Base-by-base conservation (phyloP, 176 grass and related monocot species). In the Oryza rufipogon region DNA sequence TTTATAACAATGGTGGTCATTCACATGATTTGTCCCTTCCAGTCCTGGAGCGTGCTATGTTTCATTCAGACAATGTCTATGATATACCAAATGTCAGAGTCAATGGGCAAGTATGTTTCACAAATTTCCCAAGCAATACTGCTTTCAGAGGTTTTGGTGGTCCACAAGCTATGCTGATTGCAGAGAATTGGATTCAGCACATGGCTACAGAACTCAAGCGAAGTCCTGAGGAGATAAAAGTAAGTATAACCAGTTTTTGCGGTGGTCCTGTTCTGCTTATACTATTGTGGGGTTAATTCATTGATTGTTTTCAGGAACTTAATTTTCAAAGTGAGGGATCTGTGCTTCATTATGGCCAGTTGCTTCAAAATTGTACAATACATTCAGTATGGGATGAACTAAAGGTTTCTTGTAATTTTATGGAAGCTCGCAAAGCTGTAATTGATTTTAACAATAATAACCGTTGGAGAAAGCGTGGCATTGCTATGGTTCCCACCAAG, bases 131-230 rank as follows among this genome's bases (percentile, higher is more conserved):
- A 58, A 98, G 92, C 81, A 93, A 98, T 86, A 98, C 96, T 45
- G 96, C 96, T 77, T 98, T 98, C 79, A 86, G 96, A 81, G 96
- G 96, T 49, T 98, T 98, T 87, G 96, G 96, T 87, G 96, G 91
- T 71, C 96, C 96, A 47, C 96, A 98, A 83, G 96, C 91, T 49
- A 92, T 93, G 93, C 78, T 98, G 76, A 93, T 98, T 83, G 73
- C 78, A 63, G 96, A 98, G 79, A 95, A 98, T 72, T 98, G 96
- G 96, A 92, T 98, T 86, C 93, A 98, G 9, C 85, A 90, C 36
- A 85, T 98, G 61, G 93, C 96, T 81, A 77, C 81, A 74, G 96
- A 98, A 83, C 86, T 95, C 82, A 66, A 87, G 49, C 92, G 70
- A 75, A 90, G 73, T 63, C 93, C 93, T 19, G 96, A 98, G 51